phyloP scores from a whole-genome alignment of 805 yeast species.

The Kregervanrija delftensis region DNA sequence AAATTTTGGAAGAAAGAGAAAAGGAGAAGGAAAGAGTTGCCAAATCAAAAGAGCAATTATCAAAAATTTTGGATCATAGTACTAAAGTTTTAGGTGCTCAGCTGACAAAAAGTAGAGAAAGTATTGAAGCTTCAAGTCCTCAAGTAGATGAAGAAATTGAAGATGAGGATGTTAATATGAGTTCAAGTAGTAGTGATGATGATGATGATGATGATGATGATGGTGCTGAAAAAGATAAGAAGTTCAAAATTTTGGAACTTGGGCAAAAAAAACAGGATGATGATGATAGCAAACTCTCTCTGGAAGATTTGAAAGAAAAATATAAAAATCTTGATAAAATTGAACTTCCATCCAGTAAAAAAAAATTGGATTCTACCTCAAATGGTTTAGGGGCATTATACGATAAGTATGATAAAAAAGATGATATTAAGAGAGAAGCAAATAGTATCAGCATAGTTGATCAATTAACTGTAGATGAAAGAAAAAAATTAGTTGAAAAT shows the following conservation, averaged over 20 bases:
- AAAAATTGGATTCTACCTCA: neutral
- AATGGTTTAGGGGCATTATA: constrained; percentile 28
- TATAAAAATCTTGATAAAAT: constrained; percentile 37
- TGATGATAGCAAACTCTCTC: constrained; percentile 44
- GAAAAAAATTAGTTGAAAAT: constrained; percentile 12
- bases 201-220: constrained; percentile 24
- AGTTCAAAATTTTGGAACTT: constrained; percentile 1
- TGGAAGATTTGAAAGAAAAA: constrained; percentile 51
- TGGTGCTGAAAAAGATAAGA: constrained; percentile 5
- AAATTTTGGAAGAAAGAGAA: constrained; percentile 66
- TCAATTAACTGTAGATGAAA: constrained; percentile 22
- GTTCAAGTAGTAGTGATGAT: constrained; percentile 13
- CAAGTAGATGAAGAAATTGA: constrained; percentile 16
- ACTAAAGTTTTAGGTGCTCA: constrained; percentile 87
- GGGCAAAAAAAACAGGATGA: constrained; percentile 22
- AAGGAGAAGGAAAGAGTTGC: constrained; percentile 72
- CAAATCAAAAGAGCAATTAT: constrained; percentile 80
- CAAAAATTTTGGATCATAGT: constrained; percentile 85
- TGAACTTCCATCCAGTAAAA: constrained; percentile 6
- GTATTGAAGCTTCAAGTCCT: constrained; percentile 3
- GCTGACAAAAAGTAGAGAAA: constrained; percentile 35
- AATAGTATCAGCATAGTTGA: constrained; percentile 17
- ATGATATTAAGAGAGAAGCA: constrained; percentile 1
- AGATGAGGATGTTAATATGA: constrained; percentile 11
- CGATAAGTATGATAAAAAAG: constrained; percentile 13